Conservation (phyloP, 2,329 filamentous ascomycete species). For the Colletotrichum sp. region DNA sequence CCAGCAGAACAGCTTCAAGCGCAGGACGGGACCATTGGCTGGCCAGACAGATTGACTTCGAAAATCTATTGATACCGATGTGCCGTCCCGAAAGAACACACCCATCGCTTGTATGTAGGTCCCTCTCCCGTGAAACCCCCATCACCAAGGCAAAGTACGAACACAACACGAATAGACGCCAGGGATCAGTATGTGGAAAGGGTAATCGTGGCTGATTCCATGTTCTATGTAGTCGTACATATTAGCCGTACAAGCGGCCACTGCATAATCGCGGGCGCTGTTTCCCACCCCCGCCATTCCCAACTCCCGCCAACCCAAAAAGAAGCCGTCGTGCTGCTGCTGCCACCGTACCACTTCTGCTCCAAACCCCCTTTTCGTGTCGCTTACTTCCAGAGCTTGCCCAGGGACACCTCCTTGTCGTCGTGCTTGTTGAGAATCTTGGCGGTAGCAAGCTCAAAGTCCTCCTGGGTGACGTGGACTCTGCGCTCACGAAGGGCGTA, state of each 20-base stretch:
- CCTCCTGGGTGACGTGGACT: conserved; percentile 98
- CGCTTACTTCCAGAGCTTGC: conserved; percentile 72
- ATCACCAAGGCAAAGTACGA: neutral
- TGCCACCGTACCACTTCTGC: neutral
- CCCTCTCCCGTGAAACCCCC: neutral
- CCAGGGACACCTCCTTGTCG: conserved; percentile 92
- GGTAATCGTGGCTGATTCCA: conserved; percentile 19
- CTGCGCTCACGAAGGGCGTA: conserved; percentile 93
- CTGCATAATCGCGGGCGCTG: conserved; percentile 5
- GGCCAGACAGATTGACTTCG: neutral
- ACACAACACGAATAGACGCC: neutral
- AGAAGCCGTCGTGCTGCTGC: conserved; percentile 15
- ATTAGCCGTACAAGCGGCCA: conserved; percentile 20
- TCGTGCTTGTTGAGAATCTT: conserved; percentile 99
- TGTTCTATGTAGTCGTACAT: conserved; percentile 23
- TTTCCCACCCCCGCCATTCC: neutral
- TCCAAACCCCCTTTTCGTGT: neutral
- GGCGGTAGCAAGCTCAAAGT: conserved; percentile 97
- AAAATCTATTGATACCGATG: neutral
- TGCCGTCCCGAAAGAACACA: neutral
- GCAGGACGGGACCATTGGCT: neutral
- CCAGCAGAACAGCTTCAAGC: neutral
- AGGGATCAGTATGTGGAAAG: neutral
- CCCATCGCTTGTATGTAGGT: neutral
- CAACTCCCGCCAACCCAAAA: conserved; percentile 19